Base-by-base conservation (phyloP, 192 early-diverging fungal genomes). In the Entomortierella parvispora region DNA sequence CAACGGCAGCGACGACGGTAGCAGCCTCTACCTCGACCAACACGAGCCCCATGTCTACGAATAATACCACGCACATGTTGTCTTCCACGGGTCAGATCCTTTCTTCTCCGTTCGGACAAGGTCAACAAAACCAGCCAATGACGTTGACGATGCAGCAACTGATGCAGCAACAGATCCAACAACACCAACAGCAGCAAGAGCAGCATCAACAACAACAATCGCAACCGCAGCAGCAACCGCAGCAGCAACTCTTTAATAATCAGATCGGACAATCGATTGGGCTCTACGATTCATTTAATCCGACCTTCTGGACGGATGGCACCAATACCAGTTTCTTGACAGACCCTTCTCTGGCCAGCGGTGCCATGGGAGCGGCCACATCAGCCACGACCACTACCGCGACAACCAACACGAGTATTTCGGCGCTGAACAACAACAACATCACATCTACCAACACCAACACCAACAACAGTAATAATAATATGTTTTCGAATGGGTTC, bases 241-340 rank as follows among this genome's bases (percentile, higher is more conserved):
- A 53, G 17, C 62, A 64, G 37, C 62, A 76, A 22, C 71, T 66
- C 34, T 28, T 76, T 18, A 62, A 62, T 37, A 68, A 62, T 18
- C 72, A 76, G 46, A 56, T 77, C 23, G 74, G 74, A 15, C 74
- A 76, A 44, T 65, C 62, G 28, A 64, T 68, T 18, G 61, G 65
- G 26, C 61, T 77, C 15, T 77, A 64, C 33, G 74, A 77, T 5
- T 58, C 74, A 8, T 64, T 77, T 28, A 68, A 68, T 18, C 66
- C 65, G 17, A 64, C 46, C 5, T 62, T 77, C 14, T 77, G 74
- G 74, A 29, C 40, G 2, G 74, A 68, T 17, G 74, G 60, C 15
- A 8, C 58, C 45, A 76, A 57, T 23, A 67, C 52, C 4, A 40
- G 45, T 22, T 67, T 76, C 34, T 55, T 74, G 58, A 26, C 23